A percentile compares a stretch with the other conserved stretches of the same genome.
Evolutionary conservation across 208 protist species (phyloP).

Genomic region (Leishmania guyanensis): DNA sequence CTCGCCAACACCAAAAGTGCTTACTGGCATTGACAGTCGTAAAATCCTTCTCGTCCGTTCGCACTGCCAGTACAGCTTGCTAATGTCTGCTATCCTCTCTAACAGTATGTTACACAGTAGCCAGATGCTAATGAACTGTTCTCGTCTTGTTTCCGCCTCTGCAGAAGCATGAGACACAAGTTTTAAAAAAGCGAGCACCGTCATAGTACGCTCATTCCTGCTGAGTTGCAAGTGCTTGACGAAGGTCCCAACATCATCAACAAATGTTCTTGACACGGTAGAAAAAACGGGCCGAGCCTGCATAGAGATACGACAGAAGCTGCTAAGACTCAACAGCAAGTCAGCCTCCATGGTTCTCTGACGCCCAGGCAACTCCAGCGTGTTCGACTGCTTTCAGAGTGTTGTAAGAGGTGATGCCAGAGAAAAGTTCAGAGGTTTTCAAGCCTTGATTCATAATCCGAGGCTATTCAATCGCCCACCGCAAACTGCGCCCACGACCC

Average conservation of each 20-base stretch:
- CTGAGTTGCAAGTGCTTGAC: not conserved
- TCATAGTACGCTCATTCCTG: not conserved
- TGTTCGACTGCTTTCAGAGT: not conserved
- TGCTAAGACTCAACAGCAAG: not conserved
- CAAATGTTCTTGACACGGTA: not conserved
- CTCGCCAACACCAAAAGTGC: not conserved
- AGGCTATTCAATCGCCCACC: not conserved
- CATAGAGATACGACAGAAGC: slow-evolving; percentile 12
- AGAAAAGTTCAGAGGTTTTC: not conserved
- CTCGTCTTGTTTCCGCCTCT: slow-evolving; percentile 1
- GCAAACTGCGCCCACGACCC: not conserved
- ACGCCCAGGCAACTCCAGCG: not conserved
- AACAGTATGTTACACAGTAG: slow-evolving; percentile 4
- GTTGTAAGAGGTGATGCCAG: not conserved
- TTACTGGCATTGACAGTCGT: not conserved
- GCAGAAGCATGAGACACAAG: not conserved
- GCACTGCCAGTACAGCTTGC: slow-evolving; percentile 7
- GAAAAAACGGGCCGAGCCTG: slow-evolving; percentile 10
- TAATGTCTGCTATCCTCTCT: not conserved
- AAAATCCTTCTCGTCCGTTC: not conserved
- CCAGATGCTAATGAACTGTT: not conserved
- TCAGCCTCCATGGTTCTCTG: slow-evolving; percentile 5
- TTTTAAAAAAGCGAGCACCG: not conserved
- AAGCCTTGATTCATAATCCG: not conserved
- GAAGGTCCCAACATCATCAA: not conserved